Evolutionary conservation across 2,329 filamentous ascomycete species (phyloP).

Genomic region (Nemania sp.): DNA sequence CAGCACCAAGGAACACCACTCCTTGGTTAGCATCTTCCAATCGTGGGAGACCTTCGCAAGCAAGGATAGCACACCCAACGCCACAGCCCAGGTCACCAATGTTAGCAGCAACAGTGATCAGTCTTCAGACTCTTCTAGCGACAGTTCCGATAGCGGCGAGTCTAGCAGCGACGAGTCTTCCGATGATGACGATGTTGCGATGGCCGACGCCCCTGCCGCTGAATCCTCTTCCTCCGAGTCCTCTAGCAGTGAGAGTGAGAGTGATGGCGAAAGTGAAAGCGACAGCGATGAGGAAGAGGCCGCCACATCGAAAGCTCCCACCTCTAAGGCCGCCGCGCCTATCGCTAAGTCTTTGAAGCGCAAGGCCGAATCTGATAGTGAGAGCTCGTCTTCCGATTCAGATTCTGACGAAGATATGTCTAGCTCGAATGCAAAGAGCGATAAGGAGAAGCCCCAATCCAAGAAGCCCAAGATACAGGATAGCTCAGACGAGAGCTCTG

Average conservation of each 20-base stretch:
- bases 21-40: conserved; percentile 64
- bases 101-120: conserved; percentile 52
- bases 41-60: conserved; percentile 61
- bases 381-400: conserved; percentile 54
- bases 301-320: conserved; percentile 37
- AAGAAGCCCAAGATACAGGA: conserved; percentile 61
- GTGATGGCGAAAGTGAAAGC: conserved; percentile 52
- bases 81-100: conserved; percentile 44
- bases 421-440: conserved; percentile 55
- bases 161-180: conserved; percentile 47
- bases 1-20: conserved; percentile 53
- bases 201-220: conserved; percentile 58
- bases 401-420: conserved; percentile 54
- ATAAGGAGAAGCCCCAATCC: conserved; percentile 56
- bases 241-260: conserved; percentile 52
- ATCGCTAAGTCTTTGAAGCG: conserved; percentile 62
- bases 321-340: conserved; percentile 41
- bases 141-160: conserved; percentile 31
- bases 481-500: conserved; percentile 54
- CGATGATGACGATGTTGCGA: conserved; percentile 58
- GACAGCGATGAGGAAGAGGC: conserved; percentile 52
- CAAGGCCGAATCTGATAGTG: conserved; percentile 60
- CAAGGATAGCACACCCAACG: conserved; percentile 47
- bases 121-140: conserved; percentile 50
- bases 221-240: conserved; percentile 46